These are phyloP conservation scores for Cyberlindnera maclurae DNA, from an alignment of 805 yeast species.

Conservation along the genomic window DNA sequence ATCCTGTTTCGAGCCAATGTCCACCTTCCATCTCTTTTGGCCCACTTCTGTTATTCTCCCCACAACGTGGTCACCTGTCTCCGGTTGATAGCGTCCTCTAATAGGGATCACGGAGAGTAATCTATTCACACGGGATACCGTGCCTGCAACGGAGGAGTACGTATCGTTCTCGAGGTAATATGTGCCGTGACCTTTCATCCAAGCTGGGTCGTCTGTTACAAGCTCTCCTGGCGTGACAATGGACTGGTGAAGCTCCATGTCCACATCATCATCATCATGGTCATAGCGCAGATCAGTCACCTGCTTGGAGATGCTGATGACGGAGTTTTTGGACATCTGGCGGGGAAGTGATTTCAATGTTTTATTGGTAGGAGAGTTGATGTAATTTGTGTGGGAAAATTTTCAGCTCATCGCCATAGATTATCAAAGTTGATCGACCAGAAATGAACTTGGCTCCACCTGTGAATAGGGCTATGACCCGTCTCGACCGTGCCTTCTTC, in stretches of 20 bases:
- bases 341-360: not conserved
- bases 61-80: slow-evolving; percentile 92
- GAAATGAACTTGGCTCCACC: slow-evolving; percentile 48
- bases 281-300: too few species aligned
- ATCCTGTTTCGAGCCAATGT: slow-evolving; percentile 90
- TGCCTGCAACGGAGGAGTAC: slow-evolving; percentile 89
- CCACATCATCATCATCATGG: slow-evolving; percentile 7
- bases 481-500: slow-evolving; percentile 63
- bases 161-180: slow-evolving; percentile 70
- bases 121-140: slow-evolving; percentile 77
- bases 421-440: not conserved
- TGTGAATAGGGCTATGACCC: slow-evolving; percentile 53
- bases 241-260: slow-evolving; percentile 22
- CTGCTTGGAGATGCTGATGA: slow-evolving; percentile 15
- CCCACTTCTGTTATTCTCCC: slow-evolving; percentile 95
- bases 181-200: slow-evolving; percentile 99
- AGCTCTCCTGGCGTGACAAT: slow-evolving; percentile 94
- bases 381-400: not conserved
- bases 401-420: not conserved
- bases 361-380: not conserved
- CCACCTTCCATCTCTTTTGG: slow-evolving; percentile 92
- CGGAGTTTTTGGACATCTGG: slow-evolving; percentile 4
- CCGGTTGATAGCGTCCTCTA: slow-evolving; percentile 84
- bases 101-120: slow-evolving; percentile 80
- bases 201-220: slow-evolving; percentile 89